Base-by-base conservation (phyloP, 2,329 filamentous ascomycete species). In the Pezicula rhizophila region DNA sequence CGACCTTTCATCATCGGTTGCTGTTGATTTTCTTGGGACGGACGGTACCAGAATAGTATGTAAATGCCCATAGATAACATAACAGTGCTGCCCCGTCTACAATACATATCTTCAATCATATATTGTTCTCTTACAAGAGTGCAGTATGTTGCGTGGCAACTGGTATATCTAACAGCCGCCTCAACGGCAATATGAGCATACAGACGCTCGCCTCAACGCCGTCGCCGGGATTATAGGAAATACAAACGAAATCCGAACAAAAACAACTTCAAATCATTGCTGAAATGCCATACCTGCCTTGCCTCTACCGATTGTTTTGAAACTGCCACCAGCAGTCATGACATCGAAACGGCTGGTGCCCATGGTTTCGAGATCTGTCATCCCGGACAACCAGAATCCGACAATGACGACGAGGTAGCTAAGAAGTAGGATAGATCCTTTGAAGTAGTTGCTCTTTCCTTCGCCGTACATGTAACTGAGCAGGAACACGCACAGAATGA, bases 381-480 rank as follows among this genome's bases (percentile, higher is more conserved):
- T 81, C 25, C 80, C 74, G 46, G 89, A 89, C 51, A 95, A 86
- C 70, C 89, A 97, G 73, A 95, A 99, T 1, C 93, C 93, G 40
- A 89, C 80, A 25, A 96, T 74, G 43, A 99, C 89, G 25, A 97
- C 93, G 20, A 97, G 69, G 66, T 99, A 99, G 31, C 89, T 93
- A 45, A 99, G 74, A 55, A 97, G 82, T 46, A 99, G 76, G 59
- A 97, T 96, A 56, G 89, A 95, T 45, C 93, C 93, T 73, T 99
- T 99, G 81, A 99, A 99, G 70, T 99, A 99, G 69, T 99, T 99
- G 74, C 91, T 97, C 80, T 99, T 99, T 37, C 93, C 93, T 70
- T 99, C 93, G 45, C 92, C 89, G 60, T 97, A 95, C 75, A 99
- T 92, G 74, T 97, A 96, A 62, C 90, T 96, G 57, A 99, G 81